A percentile compares a stretch with the other conserved stretches of the same genome.
phyloP scores from a whole-genome alignment of 371 early-diverging fungal genomes.

The Actinomucor elegans region DNA sequence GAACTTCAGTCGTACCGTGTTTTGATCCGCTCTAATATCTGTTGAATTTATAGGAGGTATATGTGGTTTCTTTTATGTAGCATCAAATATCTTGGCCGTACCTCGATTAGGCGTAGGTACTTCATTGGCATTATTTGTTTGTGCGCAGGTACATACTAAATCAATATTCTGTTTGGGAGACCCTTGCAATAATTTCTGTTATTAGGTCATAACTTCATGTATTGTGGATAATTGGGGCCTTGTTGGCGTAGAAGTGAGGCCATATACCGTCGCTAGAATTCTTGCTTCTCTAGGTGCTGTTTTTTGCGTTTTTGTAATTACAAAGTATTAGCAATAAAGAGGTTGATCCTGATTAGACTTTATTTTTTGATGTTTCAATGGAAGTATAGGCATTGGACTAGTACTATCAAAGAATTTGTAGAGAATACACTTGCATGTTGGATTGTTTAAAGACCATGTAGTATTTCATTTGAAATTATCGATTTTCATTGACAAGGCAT shows the following conservation, averaged over 20 bases:
- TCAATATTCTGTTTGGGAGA: neutral
- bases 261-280: constrained; percentile 51
- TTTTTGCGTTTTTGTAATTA: constrained; percentile 45
- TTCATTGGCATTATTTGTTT: constrained; percentile 34
- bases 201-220: constrained; percentile 42
- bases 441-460: no score
- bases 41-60: constrained; percentile 20
- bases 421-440: no score
- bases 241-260: constrained; percentile 36
- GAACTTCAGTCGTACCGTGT: no score
- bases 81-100: constrained; percentile 29
- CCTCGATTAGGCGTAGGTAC: constrained; percentile 34
- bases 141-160: constrained; percentile 20
- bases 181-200: neutral
- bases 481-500: no score
- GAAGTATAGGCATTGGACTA: no score
- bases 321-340: constrained; percentile 16
- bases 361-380: no score
- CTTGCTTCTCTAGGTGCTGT: constrained; percentile 52
- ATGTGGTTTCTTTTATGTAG: constrained; percentile 27
- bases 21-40: no score
- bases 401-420: no score
- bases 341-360: no score
- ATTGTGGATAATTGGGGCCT: constrained; percentile 48
- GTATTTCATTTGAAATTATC: no score